Conservation (phyloP, 1,139 yeast species). For the Geotrichum phurueaensis region DNA sequence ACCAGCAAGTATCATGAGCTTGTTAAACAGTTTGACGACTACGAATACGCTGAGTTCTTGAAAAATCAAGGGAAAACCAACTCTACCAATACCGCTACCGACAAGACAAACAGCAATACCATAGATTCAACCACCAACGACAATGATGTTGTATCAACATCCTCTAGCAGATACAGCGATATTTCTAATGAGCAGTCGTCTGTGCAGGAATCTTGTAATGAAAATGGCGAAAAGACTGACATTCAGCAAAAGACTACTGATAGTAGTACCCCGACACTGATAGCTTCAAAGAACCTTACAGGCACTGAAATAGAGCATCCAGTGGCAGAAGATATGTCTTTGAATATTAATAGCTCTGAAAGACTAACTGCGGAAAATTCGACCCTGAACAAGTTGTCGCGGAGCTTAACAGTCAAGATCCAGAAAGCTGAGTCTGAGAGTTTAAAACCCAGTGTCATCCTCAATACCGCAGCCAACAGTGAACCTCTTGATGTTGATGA, state of each 20-base stretch:
- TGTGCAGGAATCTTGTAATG: neutral
- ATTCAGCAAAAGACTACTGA: neutral
- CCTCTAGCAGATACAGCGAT: neutral
- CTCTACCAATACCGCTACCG: neutral
- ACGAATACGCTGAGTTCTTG: neutral
- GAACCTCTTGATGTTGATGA: conserved; percentile 1
- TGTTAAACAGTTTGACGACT: conserved; percentile 18
- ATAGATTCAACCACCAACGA: neutral
- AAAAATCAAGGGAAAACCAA: neutral
- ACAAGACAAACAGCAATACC: too few relatives aligned
- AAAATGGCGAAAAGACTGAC: neutral
- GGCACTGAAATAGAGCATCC: neutral
- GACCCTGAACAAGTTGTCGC: neutral
- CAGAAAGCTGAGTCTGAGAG: neutral
- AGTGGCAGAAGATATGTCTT: neutral
- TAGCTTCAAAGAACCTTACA: neutral
- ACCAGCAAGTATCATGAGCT: conserved; percentile 22
- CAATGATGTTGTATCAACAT: neutral
- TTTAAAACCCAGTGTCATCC: neutral
- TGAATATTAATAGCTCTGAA: neutral
- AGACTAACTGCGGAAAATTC: neutral
- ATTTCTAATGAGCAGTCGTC: neutral
- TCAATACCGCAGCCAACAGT: neutral
- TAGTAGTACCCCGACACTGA: neutral
- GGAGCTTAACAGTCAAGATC: neutral